These are phyloP conservation scores for Trichosporon faecale DNA, from an alignment of 1,284 basidiomycete species.

Conservation along the genomic window DNA sequence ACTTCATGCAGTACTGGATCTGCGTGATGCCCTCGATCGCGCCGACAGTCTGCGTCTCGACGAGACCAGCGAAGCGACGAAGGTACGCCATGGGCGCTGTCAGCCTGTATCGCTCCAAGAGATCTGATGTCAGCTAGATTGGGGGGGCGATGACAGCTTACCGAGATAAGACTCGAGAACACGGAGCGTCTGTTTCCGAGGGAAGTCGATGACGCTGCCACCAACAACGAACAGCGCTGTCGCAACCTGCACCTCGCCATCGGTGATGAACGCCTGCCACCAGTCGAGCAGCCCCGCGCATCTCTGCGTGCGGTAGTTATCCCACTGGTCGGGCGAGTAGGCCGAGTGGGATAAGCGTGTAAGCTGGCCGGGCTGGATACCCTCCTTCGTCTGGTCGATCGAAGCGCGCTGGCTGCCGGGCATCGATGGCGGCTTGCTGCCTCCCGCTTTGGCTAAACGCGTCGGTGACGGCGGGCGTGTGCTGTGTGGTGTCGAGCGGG, in stretches of 20 bases:
- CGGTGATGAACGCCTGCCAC: constrained; percentile 39
- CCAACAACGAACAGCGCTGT: constrained; percentile 37
- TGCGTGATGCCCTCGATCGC: constrained; percentile 43
- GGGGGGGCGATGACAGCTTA: constrained; percentile 18
- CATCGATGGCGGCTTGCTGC: constrained; percentile 8
- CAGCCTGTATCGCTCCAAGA: constrained; percentile 37
- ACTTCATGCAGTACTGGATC: constrained; percentile 35
- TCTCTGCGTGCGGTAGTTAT: constrained; percentile 19
- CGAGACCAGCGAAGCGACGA: constrained; percentile 30
- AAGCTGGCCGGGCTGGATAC: constrained; percentile 14
- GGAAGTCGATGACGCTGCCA: constrained; percentile 31
- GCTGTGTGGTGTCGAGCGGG: constrained; percentile 24
- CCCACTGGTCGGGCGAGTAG: constrained; percentile 17
- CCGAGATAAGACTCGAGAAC: constrained; percentile 42
- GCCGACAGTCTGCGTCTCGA: constrained; percentile 32
- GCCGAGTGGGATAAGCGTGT: constrained; percentile 18
- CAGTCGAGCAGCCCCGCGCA: constrained; percentile 30
- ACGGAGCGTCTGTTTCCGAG: constrained; percentile 33
- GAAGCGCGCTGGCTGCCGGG: constrained; percentile 18
- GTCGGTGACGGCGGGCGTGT: constrained; percentile 18
- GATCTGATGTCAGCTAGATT: constrained; percentile 28
- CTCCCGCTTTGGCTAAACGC: neutral
- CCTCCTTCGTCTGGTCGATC: constrained; percentile 11
- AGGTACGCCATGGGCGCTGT: constrained; percentile 37
- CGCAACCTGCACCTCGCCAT: constrained; percentile 48